Percentiles rank a stretch among this genome's conserved stretches.
phyloP scores from a whole-genome alignment of 2,329 filamentous ascomycete genomes.

The Beauveria sp. region DNA sequence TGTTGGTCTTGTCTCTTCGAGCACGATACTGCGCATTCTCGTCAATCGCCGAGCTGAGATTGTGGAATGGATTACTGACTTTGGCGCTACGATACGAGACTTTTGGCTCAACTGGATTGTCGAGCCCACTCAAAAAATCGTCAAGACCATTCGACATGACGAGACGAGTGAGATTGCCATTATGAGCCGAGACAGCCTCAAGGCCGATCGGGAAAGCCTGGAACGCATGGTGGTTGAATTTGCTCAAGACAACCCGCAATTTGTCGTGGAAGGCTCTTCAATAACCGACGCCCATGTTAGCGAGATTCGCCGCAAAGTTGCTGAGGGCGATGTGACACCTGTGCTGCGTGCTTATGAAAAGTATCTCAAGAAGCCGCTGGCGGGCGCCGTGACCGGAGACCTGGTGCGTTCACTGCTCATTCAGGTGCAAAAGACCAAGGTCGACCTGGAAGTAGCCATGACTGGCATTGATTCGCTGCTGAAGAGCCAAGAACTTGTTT shows the following conservation, averaged over 20 bases:
- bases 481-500: slow-evolving; percentile 93
- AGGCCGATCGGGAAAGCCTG: slow-evolving; percentile 81
- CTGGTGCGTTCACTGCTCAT: slow-evolving; percentile 86
- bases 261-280: slow-evolving; percentile 39
- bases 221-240: slow-evolving; percentile 99
- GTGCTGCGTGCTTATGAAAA: slow-evolving; percentile 87
- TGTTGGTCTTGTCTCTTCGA: slow-evolving; percentile 69
- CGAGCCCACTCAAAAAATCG: slow-evolving; percentile 71
- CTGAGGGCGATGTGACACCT: slow-evolving; percentile 86
- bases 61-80: slow-evolving; percentile 66
- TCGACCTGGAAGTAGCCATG: slow-evolving; percentile 93
- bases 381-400: slow-evolving; percentile 77
- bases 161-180: slow-evolving; percentile 89
- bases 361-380: slow-evolving; percentile 73
- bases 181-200: slow-evolving; percentile 87
- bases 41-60: slow-evolving; percentile 70
- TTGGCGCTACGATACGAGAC: slow-evolving; percentile 72
- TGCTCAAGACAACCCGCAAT: slow-evolving; percentile 69
- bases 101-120: slow-evolving; percentile 98
- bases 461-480: slow-evolving; percentile 89
- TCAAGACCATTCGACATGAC: slow-evolving; percentile 90
- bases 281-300: slow-evolving; percentile 63
- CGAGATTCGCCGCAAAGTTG: slow-evolving; percentile 70
- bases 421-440: slow-evolving; percentile 97
- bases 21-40: slow-evolving; percentile 74